phyloP scores from a whole-genome alignment of 2,329 filamentous ascomycete species.

The Ophiobolus disseminans region DNA sequence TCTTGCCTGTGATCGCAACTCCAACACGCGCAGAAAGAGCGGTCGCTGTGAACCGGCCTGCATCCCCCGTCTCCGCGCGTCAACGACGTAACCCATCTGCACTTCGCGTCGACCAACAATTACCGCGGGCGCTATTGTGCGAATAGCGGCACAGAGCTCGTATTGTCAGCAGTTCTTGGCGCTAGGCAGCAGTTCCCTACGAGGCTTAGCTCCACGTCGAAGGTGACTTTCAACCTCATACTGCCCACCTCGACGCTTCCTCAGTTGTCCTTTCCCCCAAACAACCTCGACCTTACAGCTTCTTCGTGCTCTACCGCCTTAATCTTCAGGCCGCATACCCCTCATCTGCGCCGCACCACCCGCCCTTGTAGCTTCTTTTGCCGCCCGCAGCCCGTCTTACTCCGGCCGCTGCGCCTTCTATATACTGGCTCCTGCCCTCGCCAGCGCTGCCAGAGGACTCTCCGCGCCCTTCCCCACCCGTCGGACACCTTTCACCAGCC shows the following conservation, averaged over 20 bases:
- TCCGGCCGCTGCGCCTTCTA: conserved; percentile 44
- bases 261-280: conserved; percentile 23
- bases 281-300: conserved; percentile 9
- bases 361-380: conserved; percentile 31
- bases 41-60: conserved; percentile 1
- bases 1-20: neutral
- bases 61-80: neutral
- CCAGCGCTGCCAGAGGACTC: conserved; percentile 26
- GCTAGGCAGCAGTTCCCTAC: conserved; percentile 8
- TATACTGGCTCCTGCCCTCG: conserved; percentile 34
- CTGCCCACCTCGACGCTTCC: conserved; percentile 24
- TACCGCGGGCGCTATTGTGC: conserved; percentile 2
- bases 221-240: conserved; percentile 25
- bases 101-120: neutral
- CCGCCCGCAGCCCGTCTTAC: conserved; percentile 40
- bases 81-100: conserved; percentile 2
- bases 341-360: conserved; percentile 26
- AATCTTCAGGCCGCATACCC: conserved; percentile 39
- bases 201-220: conserved; percentile 17
- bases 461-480: conserved; percentile 41
- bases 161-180: conserved; percentile 2
- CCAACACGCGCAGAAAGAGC: neutral
- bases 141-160: conserved; percentile 1
- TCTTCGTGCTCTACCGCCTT: neutral
- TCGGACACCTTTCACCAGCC: conserved; percentile 11